Percentiles rank a stretch among this genome's conserved stretches.
Conservation (phyloP, 1,284 basidiomycete genomes). For the Ceratobasidium sp. region DNA sequence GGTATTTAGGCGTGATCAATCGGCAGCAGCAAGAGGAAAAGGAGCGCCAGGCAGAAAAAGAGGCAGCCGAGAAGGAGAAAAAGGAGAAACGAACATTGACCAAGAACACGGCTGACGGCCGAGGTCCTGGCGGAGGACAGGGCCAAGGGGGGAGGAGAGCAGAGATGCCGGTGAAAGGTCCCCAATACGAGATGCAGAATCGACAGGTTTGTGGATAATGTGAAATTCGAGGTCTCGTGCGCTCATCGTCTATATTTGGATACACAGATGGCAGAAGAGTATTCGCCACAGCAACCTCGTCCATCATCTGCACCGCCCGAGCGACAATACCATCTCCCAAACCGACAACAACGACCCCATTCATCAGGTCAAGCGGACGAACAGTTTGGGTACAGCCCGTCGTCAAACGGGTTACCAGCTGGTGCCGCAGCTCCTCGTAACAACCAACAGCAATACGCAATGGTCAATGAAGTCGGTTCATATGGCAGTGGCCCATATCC, state of each 20-base stretch:
- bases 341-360: slow-evolving; percentile 34
- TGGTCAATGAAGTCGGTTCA: background rate
- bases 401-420: slow-evolving; percentile 43
- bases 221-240: slow-evolving; percentile 25
- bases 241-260: background rate
- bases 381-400: slow-evolving; percentile 20
- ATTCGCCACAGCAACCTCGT: slow-evolving; percentile 41
- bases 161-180: slow-evolving; percentile 85
- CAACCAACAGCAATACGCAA: background rate
- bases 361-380: slow-evolving; percentile 17
- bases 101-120: slow-evolving; percentile 52
- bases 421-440: slow-evolving; percentile 45
- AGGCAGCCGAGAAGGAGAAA: slow-evolving; percentile 44
- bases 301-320: slow-evolving; percentile 34
- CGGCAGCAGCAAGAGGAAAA: slow-evolving; percentile 55
- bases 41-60: slow-evolving; percentile 50
- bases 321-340: slow-evolving; percentile 38
- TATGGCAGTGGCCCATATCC: slow-evolving; percentile 16
- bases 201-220: slow-evolving; percentile 65
- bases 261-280: slow-evolving; percentile 30
- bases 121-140: slow-evolving; percentile 54
- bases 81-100: slow-evolving; percentile 42
- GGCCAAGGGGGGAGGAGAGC: slow-evolving; percentile 67
- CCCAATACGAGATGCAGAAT: slow-evolving; percentile 93
- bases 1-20: slow-evolving; percentile 99